A percentile compares a stretch with the other conserved stretches of the same genome.
Conservation (phyloP, 2,329 filamentous ascomycete genomes). For the Phoma herbarum region DNA sequence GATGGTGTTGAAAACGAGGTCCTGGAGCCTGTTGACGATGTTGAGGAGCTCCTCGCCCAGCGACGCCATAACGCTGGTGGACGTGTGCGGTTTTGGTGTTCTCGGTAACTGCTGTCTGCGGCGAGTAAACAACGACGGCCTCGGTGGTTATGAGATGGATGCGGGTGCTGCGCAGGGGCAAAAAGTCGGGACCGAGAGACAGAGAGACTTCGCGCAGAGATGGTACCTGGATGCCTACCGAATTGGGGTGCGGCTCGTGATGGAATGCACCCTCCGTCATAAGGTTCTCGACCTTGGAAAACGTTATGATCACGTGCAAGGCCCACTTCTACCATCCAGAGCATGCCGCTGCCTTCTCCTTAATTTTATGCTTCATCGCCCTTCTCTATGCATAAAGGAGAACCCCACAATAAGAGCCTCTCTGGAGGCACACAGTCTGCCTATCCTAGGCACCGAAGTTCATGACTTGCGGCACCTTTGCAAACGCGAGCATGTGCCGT, state of each 20-base stretch:
- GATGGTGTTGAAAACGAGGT: slow-evolving; percentile 99
- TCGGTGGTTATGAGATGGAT: slow-evolving; percentile 18
- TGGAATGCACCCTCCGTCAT: slow-evolving; percentile 34
- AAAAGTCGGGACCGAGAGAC: slow-evolving; percentile 16
- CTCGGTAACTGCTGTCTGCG: slow-evolving; percentile 22
- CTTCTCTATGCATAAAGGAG: slow-evolving; percentile 38
- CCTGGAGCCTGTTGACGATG: slow-evolving; percentile 98
- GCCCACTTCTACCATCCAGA: slow-evolving; percentile 13
- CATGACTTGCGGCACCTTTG: slow-evolving; percentile 3
- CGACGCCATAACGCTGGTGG: slow-evolving; percentile 74
- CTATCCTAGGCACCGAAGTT: neutral
- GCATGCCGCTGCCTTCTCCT: slow-evolving; percentile 26
- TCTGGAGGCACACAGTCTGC: neutral
- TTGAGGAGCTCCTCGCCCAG: slow-evolving; percentile 94
- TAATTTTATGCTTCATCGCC: slow-evolving; percentile 30
- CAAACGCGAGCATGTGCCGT: slow-evolving; percentile 3
- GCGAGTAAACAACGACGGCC: slow-evolving; percentile 36
- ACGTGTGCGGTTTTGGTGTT: slow-evolving; percentile 27
- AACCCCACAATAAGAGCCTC: neutral
- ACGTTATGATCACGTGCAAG: slow-evolving; percentile 12
- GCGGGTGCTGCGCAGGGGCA: slow-evolving; percentile 19
- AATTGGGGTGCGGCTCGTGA: slow-evolving; percentile 37
- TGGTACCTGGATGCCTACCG: slow-evolving; percentile 21
- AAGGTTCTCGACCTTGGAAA: slow-evolving; percentile 9
- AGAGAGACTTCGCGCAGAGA: slow-evolving; percentile 13